Base-by-base conservation (phyloP, 2,329 filamentous ascomycete species). In the Cordyceps militaris region DNA sequence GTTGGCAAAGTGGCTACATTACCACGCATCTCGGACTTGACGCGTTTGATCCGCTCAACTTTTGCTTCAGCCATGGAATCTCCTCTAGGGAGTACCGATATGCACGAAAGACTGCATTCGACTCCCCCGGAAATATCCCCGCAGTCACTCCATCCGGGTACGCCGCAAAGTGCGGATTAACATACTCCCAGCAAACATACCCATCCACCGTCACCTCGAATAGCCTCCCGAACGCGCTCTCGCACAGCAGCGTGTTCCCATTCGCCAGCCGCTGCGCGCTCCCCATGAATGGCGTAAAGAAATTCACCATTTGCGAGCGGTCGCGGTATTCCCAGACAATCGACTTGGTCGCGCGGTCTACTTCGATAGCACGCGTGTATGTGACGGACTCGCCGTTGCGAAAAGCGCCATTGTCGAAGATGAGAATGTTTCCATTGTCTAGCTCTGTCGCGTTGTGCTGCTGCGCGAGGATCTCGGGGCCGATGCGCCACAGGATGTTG, bases 251-350 rank as follows among this genome's bases (percentile, higher is more conserved):
- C 0, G 66, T 69, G 32, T 69, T 69, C 1, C 65, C 66, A 13
- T 69, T 69, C 0, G 57, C 55, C 0, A 69, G 52, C 8, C 67
- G 60, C 59, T 69, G 67, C 0, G 66, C 66, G 42, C 66, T 68
- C 0, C 65, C 66, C 67, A 68, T 68, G 32, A 69, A 69, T 0
- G 66, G 67, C 1, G 66, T 69, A 24, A 68, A 69, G 54, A 69
- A 69, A 56, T 64, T 65, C 14, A 65, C 59, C 62, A 67, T 66
- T 55, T 66, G 66, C 3, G 66, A 66, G 3, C 61, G 60, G 30
- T 69, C 67, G 1, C 66, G 63, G 23, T 69, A 69, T 57, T 69
- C 65, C 66, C 66, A 68, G 4, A 67, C 63, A 38, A 69, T 63
- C 2, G 64, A 23, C 48, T 63, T 64, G 1, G 63, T 65, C 0